Evolutionary conservation across 371 early-diverging fungal genomes (phyloP), one percentile per base, ranked within the genome.

Genomic region (Caulochytrium protostelioides): DNA sequence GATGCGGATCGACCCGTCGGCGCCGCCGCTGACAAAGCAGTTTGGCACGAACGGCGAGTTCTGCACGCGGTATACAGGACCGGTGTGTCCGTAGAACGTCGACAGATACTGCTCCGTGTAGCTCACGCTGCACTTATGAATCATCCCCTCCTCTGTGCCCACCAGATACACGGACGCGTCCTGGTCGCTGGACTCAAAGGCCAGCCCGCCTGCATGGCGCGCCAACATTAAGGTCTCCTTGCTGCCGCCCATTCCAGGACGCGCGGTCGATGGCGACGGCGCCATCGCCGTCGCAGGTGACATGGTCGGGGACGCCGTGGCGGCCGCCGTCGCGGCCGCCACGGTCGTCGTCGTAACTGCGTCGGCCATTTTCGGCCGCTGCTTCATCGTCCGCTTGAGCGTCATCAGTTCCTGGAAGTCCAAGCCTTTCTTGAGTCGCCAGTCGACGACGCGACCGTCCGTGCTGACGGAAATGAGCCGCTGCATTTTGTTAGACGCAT

Each of bases 41-140:
- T 42, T 32, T 1, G 51, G 35, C 4, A 55, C 28, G 34, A 61
- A 66, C 12, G 67, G 67, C 8, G 59, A 59, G 54, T 54, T 63
- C 34, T 46, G 43, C 19, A 63, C 53, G 20, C 51, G 50, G 46
- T 63, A 50, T 1, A 63, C 48, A 1, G 67, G 54, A 1, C 59
- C 67, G 1, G 60, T 52, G 43, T 66, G 67, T 0, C 57, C 58
- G 28, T 40, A 43, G 30, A 56, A 57, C 0, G 57, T 55, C 19
- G 41, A 27, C 15, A 66, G 44, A 37, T 66, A 66, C 37, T 63
- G 64, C 36, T 63, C 67, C 40, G 59, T 58, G 51, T 63, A 66
- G 9, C 56, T 49, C 37, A 49, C 44, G 13, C 64, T 63, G 46
- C 67, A 66, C 16, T 47, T 42, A 38, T 66, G 67, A 31, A 63